Evolutionary conservation across 306 rosid species (phyloP).

Genomic region (Ormosia semicastrata): DNA sequence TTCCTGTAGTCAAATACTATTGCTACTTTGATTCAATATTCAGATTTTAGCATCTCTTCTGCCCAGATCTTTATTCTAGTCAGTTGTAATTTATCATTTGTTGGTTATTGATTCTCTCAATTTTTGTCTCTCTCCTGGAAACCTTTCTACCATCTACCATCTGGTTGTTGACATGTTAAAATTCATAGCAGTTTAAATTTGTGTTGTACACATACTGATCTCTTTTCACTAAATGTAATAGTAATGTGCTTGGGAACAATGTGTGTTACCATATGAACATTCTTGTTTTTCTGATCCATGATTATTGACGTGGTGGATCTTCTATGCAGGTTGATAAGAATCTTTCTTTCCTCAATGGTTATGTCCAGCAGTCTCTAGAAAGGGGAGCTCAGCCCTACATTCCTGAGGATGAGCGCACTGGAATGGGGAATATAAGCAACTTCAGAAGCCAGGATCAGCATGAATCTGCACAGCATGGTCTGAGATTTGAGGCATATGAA

Average conservation of each 20-base stretch:
- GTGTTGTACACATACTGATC: neutral
- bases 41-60: neutral
- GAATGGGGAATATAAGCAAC: slow-evolving; percentile 43
- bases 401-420: slow-evolving; percentile 60
- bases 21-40: neutral
- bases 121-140: neutral
- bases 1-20: neutral
- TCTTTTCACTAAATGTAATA: neutral
- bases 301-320: slow-evolving; percentile 17
- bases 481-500: slow-evolving; percentile 87
- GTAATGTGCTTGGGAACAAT: neutral
- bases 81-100: neutral
- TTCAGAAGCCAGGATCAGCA: slow-evolving; percentile 61
- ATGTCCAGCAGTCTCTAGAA: slow-evolving; percentile 60
- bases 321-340: slow-evolving; percentile 68
- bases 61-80: neutral
- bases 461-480: slow-evolving; percentile 63
- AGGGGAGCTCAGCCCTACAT: slow-evolving; percentile 80
- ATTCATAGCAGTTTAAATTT: neutral
- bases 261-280: neutral
- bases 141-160: neutral
- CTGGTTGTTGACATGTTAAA: neutral
- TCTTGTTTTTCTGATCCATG: neutral
- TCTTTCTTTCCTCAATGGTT: slow-evolving; percentile 67
- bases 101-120: neutral